phyloP scores from a whole-genome alignment of 768 basidiomycete species.

The Cubamyces lactineus region DNA sequence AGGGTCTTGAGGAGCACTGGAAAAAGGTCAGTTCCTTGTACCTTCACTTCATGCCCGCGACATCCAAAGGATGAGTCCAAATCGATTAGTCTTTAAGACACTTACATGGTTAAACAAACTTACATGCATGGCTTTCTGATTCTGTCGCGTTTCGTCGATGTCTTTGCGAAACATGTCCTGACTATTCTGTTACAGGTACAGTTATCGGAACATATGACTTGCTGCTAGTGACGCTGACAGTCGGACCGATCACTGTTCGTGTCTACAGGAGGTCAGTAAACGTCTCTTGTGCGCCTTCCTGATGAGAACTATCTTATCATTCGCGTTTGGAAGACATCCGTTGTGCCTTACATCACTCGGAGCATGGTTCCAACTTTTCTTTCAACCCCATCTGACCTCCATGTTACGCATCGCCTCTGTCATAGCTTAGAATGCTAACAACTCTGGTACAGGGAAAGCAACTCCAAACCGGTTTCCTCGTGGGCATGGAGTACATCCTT shows the following conservation, averaged over 20 bases:
- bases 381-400: conserved; percentile 74
- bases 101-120: conserved; percentile 65
- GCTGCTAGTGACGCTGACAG: conserved; percentile 23
- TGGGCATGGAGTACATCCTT: conserved; percentile 81
- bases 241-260: conserved; percentile 16
- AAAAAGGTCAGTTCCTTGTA: conserved; percentile 57
- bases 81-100: conserved; percentile 98
- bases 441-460: conserved; percentile 50
- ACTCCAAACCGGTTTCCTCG: conserved; percentile 78
- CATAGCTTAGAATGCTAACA: conserved; percentile 6
- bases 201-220: neutral
- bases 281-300: conserved; percentile 10
- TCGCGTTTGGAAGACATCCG: conserved; percentile 67
- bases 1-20: conserved; percentile 75
- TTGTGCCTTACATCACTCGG: conserved; percentile 66
- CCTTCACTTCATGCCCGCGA: conserved; percentile 6
- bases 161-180: conserved; percentile 30
- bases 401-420: neutral
- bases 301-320: conserved; percentile 67
- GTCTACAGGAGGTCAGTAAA: conserved; percentile 46
- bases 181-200: conserved; percentile 31
- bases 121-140: conserved; percentile 47
- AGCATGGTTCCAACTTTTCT: conserved; percentile 57
- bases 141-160: conserved; percentile 19
- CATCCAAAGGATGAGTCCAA: conserved; percentile 58